A percentile compares a stretch with the other conserved stretches of the same genome.
These are phyloP conservation scores for Sugiyamaella neomexicana DNA, from an alignment of 1,139 yeast genomes.

Conservation along the genomic window DNA sequence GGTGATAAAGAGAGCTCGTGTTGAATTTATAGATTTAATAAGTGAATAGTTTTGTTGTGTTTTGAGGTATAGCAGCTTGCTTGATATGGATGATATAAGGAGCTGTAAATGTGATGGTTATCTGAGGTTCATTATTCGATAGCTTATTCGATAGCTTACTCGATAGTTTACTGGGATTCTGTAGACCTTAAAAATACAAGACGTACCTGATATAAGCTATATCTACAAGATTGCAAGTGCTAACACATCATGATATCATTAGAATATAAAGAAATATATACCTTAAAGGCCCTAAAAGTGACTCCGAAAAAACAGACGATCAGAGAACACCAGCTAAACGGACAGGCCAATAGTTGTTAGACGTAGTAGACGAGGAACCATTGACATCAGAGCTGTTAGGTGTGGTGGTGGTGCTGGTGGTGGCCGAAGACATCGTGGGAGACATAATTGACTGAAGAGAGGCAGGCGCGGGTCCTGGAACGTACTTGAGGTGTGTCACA, in stretches of 20 bases:
- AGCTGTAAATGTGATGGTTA: too few relatives aligned
- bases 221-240: not conserved
- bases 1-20: too few relatives aligned
- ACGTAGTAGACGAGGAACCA: not conserved
- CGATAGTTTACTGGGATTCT: too few relatives aligned
- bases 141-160: too few relatives aligned
- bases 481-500: slow-evolving; percentile 37
- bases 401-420: not conserved
- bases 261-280: slow-evolving; percentile 6
- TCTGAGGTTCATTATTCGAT: too few relatives aligned
- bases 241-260: slow-evolving; percentile 12
- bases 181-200: too few relatives aligned
- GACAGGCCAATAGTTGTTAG: slow-evolving; percentile 19
- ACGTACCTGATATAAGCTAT: too few relatives aligned
- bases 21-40: too few relatives aligned
- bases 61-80: too few relatives aligned
- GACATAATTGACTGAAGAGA: not conserved
- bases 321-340: slow-evolving; percentile 23
- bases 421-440: not conserved
- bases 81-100: too few relatives aligned
- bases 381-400: not conserved
- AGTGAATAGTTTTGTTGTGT: too few relatives aligned
- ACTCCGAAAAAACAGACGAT: not conserved
- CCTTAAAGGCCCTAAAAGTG: not conserved
- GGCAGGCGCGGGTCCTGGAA: slow-evolving; percentile 9